Evolutionary conservation across 116 monocot genomes (phyloP).

Genomic region (Phalaenopsis hybrid): DNA sequence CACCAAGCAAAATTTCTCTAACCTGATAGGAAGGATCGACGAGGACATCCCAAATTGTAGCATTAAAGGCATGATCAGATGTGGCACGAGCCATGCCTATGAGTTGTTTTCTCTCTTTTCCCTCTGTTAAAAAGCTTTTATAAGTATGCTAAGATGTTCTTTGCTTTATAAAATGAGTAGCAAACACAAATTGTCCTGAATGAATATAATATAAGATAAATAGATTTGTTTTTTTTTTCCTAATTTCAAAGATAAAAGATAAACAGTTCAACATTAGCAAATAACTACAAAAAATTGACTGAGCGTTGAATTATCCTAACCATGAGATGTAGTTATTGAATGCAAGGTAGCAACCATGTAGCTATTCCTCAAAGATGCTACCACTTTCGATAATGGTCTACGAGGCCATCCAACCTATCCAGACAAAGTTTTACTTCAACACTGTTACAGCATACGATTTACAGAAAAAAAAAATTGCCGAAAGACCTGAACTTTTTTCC

Average conservation of each 20-base stretch:
- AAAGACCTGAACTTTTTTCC: not conserved
- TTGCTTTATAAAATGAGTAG: constrained; percentile 25
- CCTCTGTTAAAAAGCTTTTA: constrained; percentile 74
- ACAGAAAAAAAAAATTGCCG: not conserved
- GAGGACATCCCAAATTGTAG: constrained; percentile 98
- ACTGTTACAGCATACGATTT: not conserved
- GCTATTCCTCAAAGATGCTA: constrained; percentile 86
- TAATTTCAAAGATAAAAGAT: not conserved
- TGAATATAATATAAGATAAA: not conserved
- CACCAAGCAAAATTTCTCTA: not conserved
- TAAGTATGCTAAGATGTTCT: constrained; percentile 63
- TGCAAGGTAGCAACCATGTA: constrained; percentile 92
- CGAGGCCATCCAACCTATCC: constrained; percentile 96
- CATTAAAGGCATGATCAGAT: constrained; percentile 98
- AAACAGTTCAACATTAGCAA: not conserved
- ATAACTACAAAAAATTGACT: not conserved
- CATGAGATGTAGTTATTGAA: constrained; percentile 44
- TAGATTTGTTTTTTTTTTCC: too few relatives aligned
- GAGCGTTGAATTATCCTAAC: constrained; percentile 36
- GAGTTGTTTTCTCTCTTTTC: constrained; percentile 60
- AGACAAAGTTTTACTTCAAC: not conserved
- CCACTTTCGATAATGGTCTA: constrained; percentile 78
- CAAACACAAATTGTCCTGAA: not conserved
- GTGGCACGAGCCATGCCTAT: constrained; percentile 99
- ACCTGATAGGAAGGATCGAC: constrained; percentile 99